These are phyloP conservation scores for Lignosus rhinocerotis DNA, from an alignment of 1,284 basidiomycete genomes.

Conservation along the genomic window DNA sequence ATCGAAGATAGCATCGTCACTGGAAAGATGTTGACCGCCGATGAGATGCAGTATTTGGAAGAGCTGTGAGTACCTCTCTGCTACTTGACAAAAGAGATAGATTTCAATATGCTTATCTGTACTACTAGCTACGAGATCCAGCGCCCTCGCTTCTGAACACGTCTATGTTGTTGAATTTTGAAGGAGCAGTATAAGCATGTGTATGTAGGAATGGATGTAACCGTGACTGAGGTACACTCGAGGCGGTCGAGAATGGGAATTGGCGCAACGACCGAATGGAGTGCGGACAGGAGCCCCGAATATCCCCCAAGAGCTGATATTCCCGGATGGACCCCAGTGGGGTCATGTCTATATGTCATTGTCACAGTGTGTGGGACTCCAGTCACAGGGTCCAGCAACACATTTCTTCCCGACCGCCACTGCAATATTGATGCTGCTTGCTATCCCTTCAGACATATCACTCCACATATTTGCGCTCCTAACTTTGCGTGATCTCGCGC, in stretches of 20 bases:
- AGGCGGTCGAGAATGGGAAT: no score
- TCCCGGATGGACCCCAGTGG: no score
- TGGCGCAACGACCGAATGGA: no score
- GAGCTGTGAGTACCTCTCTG: slow-evolving; percentile 18
- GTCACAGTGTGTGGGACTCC: no score
- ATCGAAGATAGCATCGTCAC: slow-evolving; percentile 14
- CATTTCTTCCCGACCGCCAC: not conserved
- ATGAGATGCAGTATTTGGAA: slow-evolving; percentile 27
- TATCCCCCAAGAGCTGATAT: no score
- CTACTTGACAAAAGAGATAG: not conserved
- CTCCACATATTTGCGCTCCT: slow-evolving; percentile 27
- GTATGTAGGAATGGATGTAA: no score
- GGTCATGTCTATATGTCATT: no score
- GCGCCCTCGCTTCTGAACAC: not conserved
- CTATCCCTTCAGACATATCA: slow-evolving; percentile 23
- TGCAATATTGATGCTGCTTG: slow-evolving; percentile 7
- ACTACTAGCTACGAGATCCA: slow-evolving; percentile 4
- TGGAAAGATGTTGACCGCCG: slow-evolving; percentile 18
- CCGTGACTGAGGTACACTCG: no score
- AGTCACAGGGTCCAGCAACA: no score
- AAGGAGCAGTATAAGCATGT: no score
- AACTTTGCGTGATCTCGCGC: slow-evolving; percentile 20
- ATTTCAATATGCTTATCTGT: not conserved
- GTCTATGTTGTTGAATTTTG: no score
- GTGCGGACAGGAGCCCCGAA: no score